A percentile compares a stretch with the other conserved stretches of the same genome.
These are phyloP conservation scores for Rutstroemia sp. DNA, from an alignment of 2,329 filamentous ascomycete species.

Conservation along the genomic window DNA sequence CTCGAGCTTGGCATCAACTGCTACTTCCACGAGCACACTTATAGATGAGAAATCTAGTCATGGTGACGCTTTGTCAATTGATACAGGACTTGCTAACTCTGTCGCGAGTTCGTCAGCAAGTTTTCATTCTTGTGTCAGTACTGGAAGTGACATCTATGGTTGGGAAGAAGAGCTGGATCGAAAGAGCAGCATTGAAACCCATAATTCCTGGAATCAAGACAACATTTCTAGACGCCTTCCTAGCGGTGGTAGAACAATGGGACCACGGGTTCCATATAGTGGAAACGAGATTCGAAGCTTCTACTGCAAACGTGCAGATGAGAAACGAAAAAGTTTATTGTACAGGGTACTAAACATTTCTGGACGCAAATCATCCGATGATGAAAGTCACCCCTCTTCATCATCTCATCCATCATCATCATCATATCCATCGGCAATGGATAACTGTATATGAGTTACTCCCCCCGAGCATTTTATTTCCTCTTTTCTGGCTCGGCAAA, in stretches of 20 bases:
- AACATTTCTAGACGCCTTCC: constrained; percentile 16
- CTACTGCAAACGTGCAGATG: constrained; percentile 14
- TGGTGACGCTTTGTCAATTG: constrained; percentile 16
- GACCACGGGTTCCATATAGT: constrained; percentile 11
- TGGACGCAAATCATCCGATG: background rate
- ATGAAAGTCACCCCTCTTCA: background rate
- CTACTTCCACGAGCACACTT: constrained; percentile 18
- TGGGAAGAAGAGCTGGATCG: constrained; percentile 45
- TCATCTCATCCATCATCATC: background rate
- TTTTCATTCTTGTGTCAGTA: constrained; percentile 21
- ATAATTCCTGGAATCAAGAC: constrained; percentile 15
- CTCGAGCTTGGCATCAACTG: constrained; percentile 22
- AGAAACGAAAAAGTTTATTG: constrained; percentile 24
- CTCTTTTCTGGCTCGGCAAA: background rate
- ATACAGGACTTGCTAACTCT: constrained; percentile 26
- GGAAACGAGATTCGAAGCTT: constrained; percentile 5
- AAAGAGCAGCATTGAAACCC: constrained; percentile 21
- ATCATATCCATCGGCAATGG: background rate
- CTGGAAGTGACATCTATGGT: constrained; percentile 40
- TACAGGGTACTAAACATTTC: constrained; percentile 24
- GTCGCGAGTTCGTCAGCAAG: constrained; percentile 27
- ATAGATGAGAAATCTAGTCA: constrained; percentile 17
- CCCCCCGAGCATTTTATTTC: background rate
- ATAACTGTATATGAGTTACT: background rate
- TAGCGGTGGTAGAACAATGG: constrained; percentile 16